A percentile compares a stretch with the other conserved stretches of the same genome.
Evolutionary conservation across 2,329 filamentous ascomycete species (phyloP).

Genomic region (Ophiocordyceps unilateralis): DNA sequence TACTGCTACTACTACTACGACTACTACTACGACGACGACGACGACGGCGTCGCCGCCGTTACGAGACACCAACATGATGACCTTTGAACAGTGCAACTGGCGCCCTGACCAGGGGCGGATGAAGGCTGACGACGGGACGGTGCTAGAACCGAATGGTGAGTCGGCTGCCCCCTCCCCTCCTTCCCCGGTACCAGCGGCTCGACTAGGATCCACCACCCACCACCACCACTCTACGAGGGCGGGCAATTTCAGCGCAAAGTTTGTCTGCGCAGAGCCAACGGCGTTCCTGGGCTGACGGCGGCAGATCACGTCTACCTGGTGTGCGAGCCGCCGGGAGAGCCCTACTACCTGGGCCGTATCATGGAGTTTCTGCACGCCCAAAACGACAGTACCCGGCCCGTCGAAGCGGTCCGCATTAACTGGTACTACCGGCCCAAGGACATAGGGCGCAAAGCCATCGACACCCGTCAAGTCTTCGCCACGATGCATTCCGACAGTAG

Average conservation of each 20-base stretch:
- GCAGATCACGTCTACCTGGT: constrained; percentile 79
- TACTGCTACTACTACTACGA: no score
- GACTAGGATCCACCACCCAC: constrained; percentile 2
- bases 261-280: constrained; percentile 15
- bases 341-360: constrained; percentile 91
- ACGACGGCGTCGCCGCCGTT: constrained; percentile 21
- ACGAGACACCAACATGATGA: constrained; percentile 72
- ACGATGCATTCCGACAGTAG: constrained; percentile 98
- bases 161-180: neutral
- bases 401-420: constrained; percentile 84
- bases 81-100: constrained; percentile 56
- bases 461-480: constrained; percentile 81
- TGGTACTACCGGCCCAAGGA: constrained; percentile 98
- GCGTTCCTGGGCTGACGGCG: no score
- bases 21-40: constrained; percentile 22
- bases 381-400: constrained; percentile 52
- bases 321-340: constrained; percentile 92
- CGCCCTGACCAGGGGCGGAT: constrained; percentile 60
- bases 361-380: constrained; percentile 91
- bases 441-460: constrained; percentile 78
- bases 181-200: constrained; percentile 2
- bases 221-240: no score
- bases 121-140: constrained; percentile 78
- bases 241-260: constrained; percentile 1
- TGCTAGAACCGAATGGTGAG: constrained; percentile 72